Evolutionary conservation across 257 asterid species (phyloP), one percentile per base, ranked within the genome.

Genomic region (Nicotiana attenuata): DNA sequence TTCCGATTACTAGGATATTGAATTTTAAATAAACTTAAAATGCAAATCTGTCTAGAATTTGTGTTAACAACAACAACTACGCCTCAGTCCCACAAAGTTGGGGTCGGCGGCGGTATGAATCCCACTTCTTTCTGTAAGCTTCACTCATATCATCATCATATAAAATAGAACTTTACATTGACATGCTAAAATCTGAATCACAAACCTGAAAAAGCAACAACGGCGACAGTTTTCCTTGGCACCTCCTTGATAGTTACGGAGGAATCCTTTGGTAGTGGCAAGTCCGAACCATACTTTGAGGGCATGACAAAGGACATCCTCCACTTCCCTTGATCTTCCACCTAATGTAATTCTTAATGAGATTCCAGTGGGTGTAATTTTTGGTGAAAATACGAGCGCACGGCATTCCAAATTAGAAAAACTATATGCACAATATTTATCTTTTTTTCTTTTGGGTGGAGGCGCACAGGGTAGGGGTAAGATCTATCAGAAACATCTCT

Each of bases 251-350:
- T 87, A 47, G 90, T 86, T 57, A 93, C 92, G 0, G 90, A 89
- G 77, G 94, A 85, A 85, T 95, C 93, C 86, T 89, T 91, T 9
- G 98, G 99, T 82, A 86, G 85, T 29, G 98, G 98, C 86, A 93
- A 88, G 83, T 93, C 71, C 22, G 91, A 85, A 69, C 98, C 93
- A 61, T 95, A 95, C 83, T 95, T 93, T 45, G 98, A 92, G 47
- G 98, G 98, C 97, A 95, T 84, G 60, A 95, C 88, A 84, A 95
- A 92, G 20, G 97, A 95, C 97, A 93, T 92, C 63, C 81, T 86
- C 98, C 98, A 93, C 80, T 87, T 88, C 28, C 84, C 94, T 87
- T 88, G 85, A 79, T 82, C 88, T 81, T 85, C 91, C 83, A 59
- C 89, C 98, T 94, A 77, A 77, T 81, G 10, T 29, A 81, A 52